Base-by-base conservation (phyloP, 2,329 filamentous ascomycete genomes). In the Setomelanomma holmii region DNA sequence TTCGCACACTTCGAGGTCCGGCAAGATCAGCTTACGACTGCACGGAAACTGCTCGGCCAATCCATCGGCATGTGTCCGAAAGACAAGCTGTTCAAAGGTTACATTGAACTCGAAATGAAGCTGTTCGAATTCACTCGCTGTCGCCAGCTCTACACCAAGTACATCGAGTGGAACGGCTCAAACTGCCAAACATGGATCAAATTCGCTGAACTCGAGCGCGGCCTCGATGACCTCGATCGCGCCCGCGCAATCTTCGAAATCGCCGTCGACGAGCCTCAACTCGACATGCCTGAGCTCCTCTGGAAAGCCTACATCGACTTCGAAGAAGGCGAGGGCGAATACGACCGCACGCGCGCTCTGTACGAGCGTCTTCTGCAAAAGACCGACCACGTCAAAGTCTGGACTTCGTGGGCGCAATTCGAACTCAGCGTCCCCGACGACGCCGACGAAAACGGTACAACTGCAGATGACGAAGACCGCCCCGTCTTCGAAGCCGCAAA, bases 271-370 rank as follows among this genome's bases (percentile, higher is more conserved):
- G 93, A 98, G 74, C 83, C 88, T 1, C 84, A 87, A 24, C 82
- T 99, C 12, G 95, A 99, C 74, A 99, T 99, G 95, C 95, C 95
- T 0, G 95, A 99, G 78, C 81, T 98, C 45, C 81, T 98, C 1
- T 99, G 95, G 95, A 98, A 98, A 78, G 87, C 92, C 1, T 99
- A 96, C 75, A 98, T 99, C 65, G 95, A 99, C 75, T 98, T 98
- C 69, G 95, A 99, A 76, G 93, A 98, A 71, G 91, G 96, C 66
- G 91, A 96, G 75, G 90, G 88, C 67, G 91, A 97, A 75, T 97
- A 93, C 75, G 91, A 92, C 46, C 83, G 87, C 42, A 91, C 92
- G 4, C 84, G 95, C 42, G 79, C 80, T 3, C 80, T 99, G 39
- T 99, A 98, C 77, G 93, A 98, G 79, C 86, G 93, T 6, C 83